Evolutionary conservation across 139 green algal genomes (phyloP).

Genomic region (Coelastrella sp.): DNA sequence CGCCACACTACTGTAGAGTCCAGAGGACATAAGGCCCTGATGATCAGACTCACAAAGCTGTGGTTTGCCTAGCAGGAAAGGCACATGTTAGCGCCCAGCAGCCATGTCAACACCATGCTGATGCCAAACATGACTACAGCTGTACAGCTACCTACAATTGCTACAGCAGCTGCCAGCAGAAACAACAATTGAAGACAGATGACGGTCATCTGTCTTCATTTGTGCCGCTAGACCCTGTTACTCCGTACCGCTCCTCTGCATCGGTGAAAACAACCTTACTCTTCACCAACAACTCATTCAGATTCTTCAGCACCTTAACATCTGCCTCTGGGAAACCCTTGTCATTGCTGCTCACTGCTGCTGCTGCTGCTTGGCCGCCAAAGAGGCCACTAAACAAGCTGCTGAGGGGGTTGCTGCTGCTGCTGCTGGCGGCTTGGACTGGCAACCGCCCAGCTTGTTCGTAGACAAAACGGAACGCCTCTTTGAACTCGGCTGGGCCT

Average conservation of each 20-base stretch:
- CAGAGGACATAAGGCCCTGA: too few species aligned
- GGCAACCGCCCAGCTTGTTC: background rate
- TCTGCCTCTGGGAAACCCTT: constrained; percentile 15
- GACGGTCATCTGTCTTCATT: background rate
- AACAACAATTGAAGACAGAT: too few species aligned
- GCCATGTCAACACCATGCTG: background rate
- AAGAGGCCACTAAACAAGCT: background rate
- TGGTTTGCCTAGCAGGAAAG: too few species aligned
- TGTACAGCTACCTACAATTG: background rate
- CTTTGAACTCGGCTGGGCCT: background rate
- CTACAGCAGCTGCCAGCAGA: constrained; percentile 20
- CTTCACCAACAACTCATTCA: background rate
- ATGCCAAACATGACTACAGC: background rate
- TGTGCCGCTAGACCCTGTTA: background rate
- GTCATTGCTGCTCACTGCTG: constrained; percentile 6
- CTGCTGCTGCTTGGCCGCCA: background rate
- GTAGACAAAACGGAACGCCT: background rate
- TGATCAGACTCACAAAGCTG: too few species aligned
- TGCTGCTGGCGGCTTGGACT: background rate
- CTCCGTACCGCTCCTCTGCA: background rate
- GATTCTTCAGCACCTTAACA: background rate
- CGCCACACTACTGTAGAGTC: too few species aligned
- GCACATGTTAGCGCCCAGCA: background rate
- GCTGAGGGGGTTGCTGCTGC: constrained; percentile 8
- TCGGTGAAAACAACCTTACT: background rate